A percentile compares a stretch with the other conserved stretches of the same genome.
These are phyloP conservation scores for Chenopodium berlandieri DNA, from an alignment of 148 eudicot species.

Conservation along the genomic window DNA sequence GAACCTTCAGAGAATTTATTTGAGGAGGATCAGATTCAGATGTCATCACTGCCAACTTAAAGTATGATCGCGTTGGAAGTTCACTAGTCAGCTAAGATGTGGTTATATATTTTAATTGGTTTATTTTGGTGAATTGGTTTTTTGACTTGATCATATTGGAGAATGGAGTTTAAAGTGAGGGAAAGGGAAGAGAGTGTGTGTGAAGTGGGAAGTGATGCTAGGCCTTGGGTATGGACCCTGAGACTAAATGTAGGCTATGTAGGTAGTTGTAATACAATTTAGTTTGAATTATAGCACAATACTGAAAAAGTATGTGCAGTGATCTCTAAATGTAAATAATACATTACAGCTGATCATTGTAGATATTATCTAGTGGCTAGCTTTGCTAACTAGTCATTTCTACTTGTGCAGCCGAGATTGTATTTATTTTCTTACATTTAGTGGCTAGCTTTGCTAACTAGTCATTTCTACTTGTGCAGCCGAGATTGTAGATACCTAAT, in stretches of 20 bases:
- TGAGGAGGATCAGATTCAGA: slow-evolving; percentile 66
- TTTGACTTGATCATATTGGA: neutral
- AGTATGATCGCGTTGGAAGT: slow-evolving; percentile 29
- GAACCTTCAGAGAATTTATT: slow-evolving; percentile 59
- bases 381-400: slow-evolving; percentile 1
- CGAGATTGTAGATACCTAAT: neutral
- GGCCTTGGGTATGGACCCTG: too few relatives aligned
- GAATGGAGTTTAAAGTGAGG: neutral
- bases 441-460: slow-evolving; percentile 13
- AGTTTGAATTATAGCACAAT: neutral
- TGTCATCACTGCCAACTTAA: slow-evolving; percentile 78
- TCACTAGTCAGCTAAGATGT: slow-evolving; percentile 13
- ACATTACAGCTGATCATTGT: neutral
- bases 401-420: slow-evolving; percentile 13
- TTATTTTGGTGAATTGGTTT: neutral
- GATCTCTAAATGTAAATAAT: neutral
- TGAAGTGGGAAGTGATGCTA: too few relatives aligned
- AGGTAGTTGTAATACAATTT: neutral
- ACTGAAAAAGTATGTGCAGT: neutral
- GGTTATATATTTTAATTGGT: neutral
- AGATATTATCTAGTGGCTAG: neutral
- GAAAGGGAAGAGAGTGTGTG: neutral
- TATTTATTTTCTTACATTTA: neutral
- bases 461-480: slow-evolving; percentile 8
- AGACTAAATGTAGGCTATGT: too few relatives aligned